phyloP scores from a whole-genome alignment of 257 asterid genomes.

The Linaria vulgaris region DNA sequence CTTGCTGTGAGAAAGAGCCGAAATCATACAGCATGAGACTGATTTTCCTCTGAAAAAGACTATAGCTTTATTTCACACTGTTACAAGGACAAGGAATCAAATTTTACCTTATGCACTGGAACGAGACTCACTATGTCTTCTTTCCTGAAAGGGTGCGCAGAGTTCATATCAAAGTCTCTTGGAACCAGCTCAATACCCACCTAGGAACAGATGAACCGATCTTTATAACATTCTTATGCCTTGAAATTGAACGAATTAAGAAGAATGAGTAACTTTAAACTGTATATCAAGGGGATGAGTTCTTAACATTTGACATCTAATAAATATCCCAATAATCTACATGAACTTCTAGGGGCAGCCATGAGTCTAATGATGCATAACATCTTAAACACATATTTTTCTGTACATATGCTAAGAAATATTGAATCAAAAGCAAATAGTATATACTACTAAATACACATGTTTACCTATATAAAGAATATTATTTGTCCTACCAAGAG shows the following conservation, averaged over 20 bases:
- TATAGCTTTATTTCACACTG: constrained; percentile 16
- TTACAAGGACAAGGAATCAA: constrained; percentile 14
- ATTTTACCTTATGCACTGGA: constrained; percentile 86
- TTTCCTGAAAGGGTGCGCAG: constrained; percentile 67
- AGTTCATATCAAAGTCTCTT: constrained; percentile 77
- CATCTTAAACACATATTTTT: neutral
- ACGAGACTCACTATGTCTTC: constrained; percentile 81
- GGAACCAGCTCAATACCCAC: constrained; percentile 93
- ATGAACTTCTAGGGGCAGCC: constrained; percentile 9
- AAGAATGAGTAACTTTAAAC: neutral
- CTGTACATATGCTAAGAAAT: neutral
- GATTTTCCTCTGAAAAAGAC: constrained; percentile 19
- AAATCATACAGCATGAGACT: constrained; percentile 13
- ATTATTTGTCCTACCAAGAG: neutral
- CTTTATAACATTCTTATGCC: constrained; percentile 22
- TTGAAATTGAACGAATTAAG: constrained; percentile 19
- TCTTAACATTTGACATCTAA: constrained; percentile 8
- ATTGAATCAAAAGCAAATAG: neutral
- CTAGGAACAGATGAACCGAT: constrained; percentile 38
- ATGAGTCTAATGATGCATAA: neutral
- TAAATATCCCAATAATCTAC: neutral
- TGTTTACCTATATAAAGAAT: neutral
- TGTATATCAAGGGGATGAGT: constrained; percentile 8
- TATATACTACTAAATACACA: neutral
- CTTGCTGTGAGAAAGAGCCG: constrained; percentile 62